Evolutionary conservation across 2,329 filamentous ascomycete genomes (phyloP).

Genomic region (Colletotrichum spinosum): DNA sequence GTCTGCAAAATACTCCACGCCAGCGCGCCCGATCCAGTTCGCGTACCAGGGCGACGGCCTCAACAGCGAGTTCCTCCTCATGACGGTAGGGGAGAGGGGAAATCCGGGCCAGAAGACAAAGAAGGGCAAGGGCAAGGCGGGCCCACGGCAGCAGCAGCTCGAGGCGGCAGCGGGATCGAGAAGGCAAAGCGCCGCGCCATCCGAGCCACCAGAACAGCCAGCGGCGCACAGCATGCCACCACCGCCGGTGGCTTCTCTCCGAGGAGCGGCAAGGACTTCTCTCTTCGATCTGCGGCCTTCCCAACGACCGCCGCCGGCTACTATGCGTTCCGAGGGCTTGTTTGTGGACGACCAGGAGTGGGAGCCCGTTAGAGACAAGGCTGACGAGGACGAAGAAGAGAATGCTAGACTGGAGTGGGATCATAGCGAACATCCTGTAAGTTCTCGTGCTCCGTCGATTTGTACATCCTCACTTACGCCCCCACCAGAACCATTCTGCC

Average conservation of each 20-base stretch:
- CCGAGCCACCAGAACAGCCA: constrained; percentile 44
- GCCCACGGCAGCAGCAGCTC: constrained; percentile 55
- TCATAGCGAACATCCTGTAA: constrained; percentile 72
- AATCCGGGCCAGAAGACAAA: constrained; percentile 61
- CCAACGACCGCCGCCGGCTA: constrained; percentile 66
- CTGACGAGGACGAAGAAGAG: constrained; percentile 73
- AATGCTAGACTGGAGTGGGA: constrained; percentile 81
- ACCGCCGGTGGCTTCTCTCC: constrained; percentile 43
- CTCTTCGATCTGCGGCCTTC: constrained; percentile 62
- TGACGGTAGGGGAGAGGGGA: constrained; percentile 79
- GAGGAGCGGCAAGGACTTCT: constrained; percentile 35
- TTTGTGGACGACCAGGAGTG: constrained; percentile 81
- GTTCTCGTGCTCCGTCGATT: constrained; percentile 40
- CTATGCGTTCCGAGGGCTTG: constrained; percentile 73
- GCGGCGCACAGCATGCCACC: constrained; percentile 43
- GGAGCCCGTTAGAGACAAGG: constrained; percentile 73
- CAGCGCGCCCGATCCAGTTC: constrained; percentile 78
- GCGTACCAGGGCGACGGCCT: constrained; percentile 77
- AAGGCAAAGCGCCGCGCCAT: constrained; percentile 54
- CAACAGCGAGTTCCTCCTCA: constrained; percentile 81
- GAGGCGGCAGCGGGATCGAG: constrained; percentile 57
- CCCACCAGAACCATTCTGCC: constrained; percentile 55
- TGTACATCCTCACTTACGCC: constrained; percentile 43
- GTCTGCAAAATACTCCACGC: constrained; percentile 76
- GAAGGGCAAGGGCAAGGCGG: constrained; percentile 52